A percentile compares a stretch with the other conserved stretches of the same genome.
phyloP scores from a whole-genome alignment of 176 grass and related monocot genomes.

The Canna indica region DNA sequence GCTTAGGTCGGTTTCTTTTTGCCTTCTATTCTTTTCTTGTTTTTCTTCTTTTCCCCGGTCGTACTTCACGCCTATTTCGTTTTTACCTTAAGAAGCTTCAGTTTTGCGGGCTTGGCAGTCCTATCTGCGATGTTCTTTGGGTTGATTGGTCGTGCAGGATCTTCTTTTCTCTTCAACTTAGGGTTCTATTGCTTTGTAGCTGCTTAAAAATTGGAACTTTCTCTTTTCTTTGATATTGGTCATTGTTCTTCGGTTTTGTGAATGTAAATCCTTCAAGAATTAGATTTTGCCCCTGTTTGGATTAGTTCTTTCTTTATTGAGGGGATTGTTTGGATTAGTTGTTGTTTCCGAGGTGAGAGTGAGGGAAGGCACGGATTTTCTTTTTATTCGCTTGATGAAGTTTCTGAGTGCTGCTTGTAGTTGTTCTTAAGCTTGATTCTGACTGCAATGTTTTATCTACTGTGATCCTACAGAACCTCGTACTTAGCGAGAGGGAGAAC shows the following conservation, averaged over 20 bases:
- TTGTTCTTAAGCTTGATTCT: background rate
- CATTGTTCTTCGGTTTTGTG: background rate
- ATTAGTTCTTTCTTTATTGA: no score
- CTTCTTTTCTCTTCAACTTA: background rate
- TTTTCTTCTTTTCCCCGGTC: constrained; percentile 19
- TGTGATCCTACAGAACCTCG: constrained; percentile 22
- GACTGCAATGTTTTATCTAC: constrained; percentile 5
- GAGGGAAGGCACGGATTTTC: background rate
- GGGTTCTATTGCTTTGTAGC: background rate
- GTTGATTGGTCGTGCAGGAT: background rate
- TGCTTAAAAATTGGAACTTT: no score
- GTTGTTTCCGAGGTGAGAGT: background rate
- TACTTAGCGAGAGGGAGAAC: background rate
- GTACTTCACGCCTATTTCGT: constrained; percentile 2
- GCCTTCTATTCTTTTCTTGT: constrained; percentile 10
- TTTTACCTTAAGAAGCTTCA: constrained; percentile 11
- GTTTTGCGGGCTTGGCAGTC: background rate
- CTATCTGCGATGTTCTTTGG: background rate
- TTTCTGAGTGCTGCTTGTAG: background rate
- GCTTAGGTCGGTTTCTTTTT: constrained; percentile 26
- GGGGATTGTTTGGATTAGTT: no score
- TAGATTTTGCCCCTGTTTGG: background rate
- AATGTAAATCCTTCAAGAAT: background rate
- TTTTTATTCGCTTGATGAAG: background rate
- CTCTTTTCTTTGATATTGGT: background rate